These are phyloP conservation scores for Cylindricascospora bacillispora DNA, from an alignment of 1,139 yeast genomes.

Conservation along the genomic window DNA sequence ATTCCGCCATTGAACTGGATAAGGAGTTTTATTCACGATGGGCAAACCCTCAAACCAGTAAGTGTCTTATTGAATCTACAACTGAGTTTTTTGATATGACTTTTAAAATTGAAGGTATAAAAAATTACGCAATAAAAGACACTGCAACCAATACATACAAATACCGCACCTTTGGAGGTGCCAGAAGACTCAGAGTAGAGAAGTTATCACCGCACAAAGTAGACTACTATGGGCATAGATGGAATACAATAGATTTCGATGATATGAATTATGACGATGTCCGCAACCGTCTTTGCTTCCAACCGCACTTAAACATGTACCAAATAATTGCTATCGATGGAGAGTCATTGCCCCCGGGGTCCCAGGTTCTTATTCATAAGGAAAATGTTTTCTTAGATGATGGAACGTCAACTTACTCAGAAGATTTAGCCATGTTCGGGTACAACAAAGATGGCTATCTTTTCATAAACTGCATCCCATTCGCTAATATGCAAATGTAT, in stretches of 20 bases:
- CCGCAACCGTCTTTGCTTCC: not conserved
- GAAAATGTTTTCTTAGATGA: not conserved
- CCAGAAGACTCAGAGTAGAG: constrained; percentile 15
- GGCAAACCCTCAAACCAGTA: constrained; percentile 9
- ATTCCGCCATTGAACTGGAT: constrained; percentile 12
- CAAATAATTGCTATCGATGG: not conserved
- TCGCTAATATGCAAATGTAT: constrained; percentile 10
- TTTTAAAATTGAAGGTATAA: constrained; percentile 9
- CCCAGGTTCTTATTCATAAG: not conserved
- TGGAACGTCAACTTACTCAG: not conserved
- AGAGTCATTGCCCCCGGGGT: not conserved
- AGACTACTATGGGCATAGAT: not conserved
- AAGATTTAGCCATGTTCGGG: constrained; percentile 8
- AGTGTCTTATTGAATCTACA: constrained; percentile 8
- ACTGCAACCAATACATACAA: constrained; percentile 6
- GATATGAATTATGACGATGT: not conserved
- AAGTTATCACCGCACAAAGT: constrained; percentile 7
- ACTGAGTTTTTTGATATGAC: constrained; percentile 14
- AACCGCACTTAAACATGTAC: not conserved
- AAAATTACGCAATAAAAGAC: constrained; percentile 3
- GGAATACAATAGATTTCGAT: not conserved
- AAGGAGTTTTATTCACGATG: constrained; percentile 15
- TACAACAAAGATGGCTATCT: constrained; percentile 14
- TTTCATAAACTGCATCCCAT: constrained; percentile 16
- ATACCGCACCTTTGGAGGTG: constrained; percentile 10